Percentiles rank a stretch among this genome's conserved stretches.
Conservation (phyloP, 2,329 filamentous ascomycete genomes). For the Trichoderma sp. region DNA sequence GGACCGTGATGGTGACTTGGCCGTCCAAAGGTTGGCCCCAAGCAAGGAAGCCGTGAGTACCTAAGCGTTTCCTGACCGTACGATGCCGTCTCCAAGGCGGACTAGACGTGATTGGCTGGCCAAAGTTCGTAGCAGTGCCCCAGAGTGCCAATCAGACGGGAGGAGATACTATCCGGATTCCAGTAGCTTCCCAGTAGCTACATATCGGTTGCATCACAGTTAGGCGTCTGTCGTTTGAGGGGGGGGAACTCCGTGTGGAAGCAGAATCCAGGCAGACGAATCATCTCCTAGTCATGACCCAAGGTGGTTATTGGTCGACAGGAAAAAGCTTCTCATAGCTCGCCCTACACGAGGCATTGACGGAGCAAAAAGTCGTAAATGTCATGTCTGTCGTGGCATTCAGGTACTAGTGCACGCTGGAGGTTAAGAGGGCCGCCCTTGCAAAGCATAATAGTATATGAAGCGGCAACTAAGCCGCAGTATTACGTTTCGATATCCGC, state of each 20-base stretch:
- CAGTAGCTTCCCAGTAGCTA: not conserved
- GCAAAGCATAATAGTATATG: not conserved
- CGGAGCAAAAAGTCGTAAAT: not conserved
- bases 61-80: not conserved
- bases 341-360: not conserved
- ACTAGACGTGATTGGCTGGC: not conserved
- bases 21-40: not conserved
- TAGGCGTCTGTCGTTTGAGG: not conserved
- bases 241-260: not conserved
- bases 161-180: not conserved
- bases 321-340: not conserved
- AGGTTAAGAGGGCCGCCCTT: not conserved
- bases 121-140: conserved; percentile 2
- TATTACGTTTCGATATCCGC: not conserved
- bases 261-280: not conserved
- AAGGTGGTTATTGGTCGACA: not conserved
- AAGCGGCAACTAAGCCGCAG: not conserved
- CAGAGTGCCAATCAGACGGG: not conserved
- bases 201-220: conserved; percentile 4
- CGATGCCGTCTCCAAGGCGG: not conserved
- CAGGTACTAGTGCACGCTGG: not conserved
- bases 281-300: not conserved
- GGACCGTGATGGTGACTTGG: conserved; percentile 10
- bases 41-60: not conserved
- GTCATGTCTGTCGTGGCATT: not conserved